A percentile compares a stretch with the other conserved stretches of the same genome.
Evolutionary conservation across 177 flowering plant genomes (phyloP).

Genomic region (Vitis hybrid): DNA sequence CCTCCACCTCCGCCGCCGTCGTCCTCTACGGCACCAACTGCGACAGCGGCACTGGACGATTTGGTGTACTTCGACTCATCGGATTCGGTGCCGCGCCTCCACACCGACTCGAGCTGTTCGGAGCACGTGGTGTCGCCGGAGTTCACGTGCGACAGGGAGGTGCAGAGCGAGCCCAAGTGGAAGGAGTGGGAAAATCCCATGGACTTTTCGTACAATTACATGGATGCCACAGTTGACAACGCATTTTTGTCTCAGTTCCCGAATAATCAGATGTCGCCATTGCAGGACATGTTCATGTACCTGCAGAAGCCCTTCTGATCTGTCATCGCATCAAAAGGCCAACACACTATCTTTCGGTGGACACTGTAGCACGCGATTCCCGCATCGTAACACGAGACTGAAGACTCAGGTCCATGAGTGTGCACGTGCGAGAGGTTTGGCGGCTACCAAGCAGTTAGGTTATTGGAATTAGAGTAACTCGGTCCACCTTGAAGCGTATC

Average conservation of each 20-base stretch:
- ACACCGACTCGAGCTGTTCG: conserved; percentile 88
- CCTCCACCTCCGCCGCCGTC: conserved; percentile 11
- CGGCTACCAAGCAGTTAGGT: not conserved
- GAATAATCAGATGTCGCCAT: conserved; percentile 51
- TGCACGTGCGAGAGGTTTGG: conserved; percentile 12
- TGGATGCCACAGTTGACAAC: conserved; percentile 35
- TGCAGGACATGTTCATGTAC: conserved; percentile 72
- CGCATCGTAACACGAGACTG: conserved; percentile 33
- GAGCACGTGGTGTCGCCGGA: conserved; percentile 84
- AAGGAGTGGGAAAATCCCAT: conserved; percentile 37
- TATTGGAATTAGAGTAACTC: not conserved
- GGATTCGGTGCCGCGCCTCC: conserved; percentile 70
- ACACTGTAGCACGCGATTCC: not conserved
- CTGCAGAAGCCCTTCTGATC: conserved; percentile 56
- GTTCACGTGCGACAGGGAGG: conserved; percentile 65
- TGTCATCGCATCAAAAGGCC: not conserved
- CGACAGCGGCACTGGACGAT: conserved; percentile 31
- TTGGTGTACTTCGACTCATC: conserved; percentile 56
- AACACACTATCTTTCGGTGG: not conserved
- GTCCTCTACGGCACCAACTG: conserved; percentile 9
- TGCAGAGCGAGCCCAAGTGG: conserved; percentile 75
- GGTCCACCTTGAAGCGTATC: too few species aligned
- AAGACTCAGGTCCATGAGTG: conserved; percentile 33
- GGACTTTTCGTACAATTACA: conserved; percentile 36
- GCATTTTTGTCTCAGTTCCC: conserved; percentile 25